A percentile compares a stretch with the other conserved stretches of the same genome.
Conservation (phyloP, 306 rosid genomes). For the Inga leiocalycina region DNA sequence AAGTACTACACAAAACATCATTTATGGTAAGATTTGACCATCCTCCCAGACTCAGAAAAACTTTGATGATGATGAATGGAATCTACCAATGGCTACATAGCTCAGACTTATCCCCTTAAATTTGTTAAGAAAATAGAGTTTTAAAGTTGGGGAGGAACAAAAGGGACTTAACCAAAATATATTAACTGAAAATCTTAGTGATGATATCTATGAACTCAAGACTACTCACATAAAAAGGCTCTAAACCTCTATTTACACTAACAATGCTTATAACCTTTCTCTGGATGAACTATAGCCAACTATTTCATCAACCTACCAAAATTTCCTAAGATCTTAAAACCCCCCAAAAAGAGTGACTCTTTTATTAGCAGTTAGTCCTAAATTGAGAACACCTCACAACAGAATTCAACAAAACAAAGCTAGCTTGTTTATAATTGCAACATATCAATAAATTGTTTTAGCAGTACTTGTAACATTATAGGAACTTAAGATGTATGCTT, state of each 20-base stretch:
- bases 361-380: background rate
- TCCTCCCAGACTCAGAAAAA: background rate
- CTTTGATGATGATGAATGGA: background rate
- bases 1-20: too few species aligned
- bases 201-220: background rate
- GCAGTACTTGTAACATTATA: background rate
- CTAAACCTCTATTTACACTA: background rate
- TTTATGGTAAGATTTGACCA: background rate
- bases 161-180: background rate
- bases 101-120: background rate
- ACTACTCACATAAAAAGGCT: background rate
- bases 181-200: background rate
- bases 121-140: background rate
- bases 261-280: background rate
- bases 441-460: background rate
- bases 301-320: background rate
- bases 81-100: background rate
- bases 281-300: background rate
- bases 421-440: background rate
- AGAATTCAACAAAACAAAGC: conserved; percentile 3
- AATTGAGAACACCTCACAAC: background rate
- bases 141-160: background rate
- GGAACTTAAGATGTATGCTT: conserved; percentile 8
- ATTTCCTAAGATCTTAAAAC: background rate
- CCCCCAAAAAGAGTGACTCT: background rate